phyloP scores from a whole-genome alignment of 495 filamentous ascomycete species.

The Penicillium coprophilum region DNA sequence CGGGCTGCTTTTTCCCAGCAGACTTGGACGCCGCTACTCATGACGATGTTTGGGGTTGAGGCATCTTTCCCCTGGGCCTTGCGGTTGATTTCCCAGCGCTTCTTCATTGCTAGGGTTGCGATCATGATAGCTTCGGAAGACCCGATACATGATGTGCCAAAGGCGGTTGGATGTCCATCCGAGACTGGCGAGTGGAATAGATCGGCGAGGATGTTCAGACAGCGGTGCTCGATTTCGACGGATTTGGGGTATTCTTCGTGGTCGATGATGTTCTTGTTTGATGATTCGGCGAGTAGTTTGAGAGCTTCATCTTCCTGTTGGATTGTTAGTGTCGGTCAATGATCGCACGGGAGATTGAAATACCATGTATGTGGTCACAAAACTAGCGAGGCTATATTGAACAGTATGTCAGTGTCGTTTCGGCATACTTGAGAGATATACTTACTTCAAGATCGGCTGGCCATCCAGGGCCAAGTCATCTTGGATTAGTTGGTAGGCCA shows the following conservation, averaged over 20 bases:
- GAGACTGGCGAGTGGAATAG: conserved; percentile 70
- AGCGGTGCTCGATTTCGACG: conserved; percentile 85
- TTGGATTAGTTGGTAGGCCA: conserved; percentile 19
- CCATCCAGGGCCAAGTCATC: conserved; percentile 20
- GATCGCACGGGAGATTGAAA: neutral
- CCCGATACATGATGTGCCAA: conserved; percentile 85
- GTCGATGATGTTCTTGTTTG: conserved; percentile 89
- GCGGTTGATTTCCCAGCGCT: conserved; percentile 79
- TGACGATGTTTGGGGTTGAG: conserved; percentile 78
- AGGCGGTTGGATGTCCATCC: conserved; percentile 48
- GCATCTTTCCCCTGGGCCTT: conserved; percentile 66
- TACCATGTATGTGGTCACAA: conserved; percentile 27
- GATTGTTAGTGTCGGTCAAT: neutral
- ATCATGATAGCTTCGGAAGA: conserved; percentile 89
- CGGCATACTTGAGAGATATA: neutral
- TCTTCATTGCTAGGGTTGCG: conserved; percentile 86
- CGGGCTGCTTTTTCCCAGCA: conserved; percentile 92
- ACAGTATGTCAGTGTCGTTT: neutral
- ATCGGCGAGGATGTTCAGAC: conserved; percentile 83
- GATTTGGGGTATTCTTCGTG: conserved; percentile 87
- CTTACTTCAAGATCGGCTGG: conserved; percentile 17
- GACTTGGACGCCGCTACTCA: conserved; percentile 87
- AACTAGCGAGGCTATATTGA: conserved; percentile 19
- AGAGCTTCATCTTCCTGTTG: conserved; percentile 78
- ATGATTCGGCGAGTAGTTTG: conserved; percentile 81